Conservation (phyloP, 78 protist species). For the Polysphondylium violaceum region DNA sequence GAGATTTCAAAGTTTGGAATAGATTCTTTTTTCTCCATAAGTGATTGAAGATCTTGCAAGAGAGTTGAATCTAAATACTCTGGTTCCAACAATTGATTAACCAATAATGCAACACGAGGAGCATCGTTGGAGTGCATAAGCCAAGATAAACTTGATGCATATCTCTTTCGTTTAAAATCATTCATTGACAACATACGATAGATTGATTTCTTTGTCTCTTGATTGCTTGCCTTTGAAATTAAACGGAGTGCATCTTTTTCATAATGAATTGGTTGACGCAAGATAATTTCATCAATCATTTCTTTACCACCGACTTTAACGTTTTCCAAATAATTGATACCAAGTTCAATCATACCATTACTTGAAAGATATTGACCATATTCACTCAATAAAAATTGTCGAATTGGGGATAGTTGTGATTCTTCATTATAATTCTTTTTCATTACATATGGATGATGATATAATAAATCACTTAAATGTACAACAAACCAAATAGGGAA, state of each 20-base stretch:
- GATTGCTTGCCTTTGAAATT: not conserved
- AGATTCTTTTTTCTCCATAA: constrained; percentile 20
- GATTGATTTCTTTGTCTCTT: constrained; percentile 9
- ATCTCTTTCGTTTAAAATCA: constrained; percentile 57
- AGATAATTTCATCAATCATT: constrained; percentile 36
- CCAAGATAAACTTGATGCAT: constrained; percentile 61
- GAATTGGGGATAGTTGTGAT: constrained; percentile 11
- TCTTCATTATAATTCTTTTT: not conserved
- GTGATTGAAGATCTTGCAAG: constrained; percentile 47
- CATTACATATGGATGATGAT: constrained; percentile 72
- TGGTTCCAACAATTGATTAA: constrained; percentile 17
- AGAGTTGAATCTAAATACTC: constrained; percentile 39
- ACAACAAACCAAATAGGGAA: constrained; percentile 45
- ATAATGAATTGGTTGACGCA: constrained; percentile 28
- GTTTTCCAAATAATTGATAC: constrained; percentile 12
- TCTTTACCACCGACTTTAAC: constrained; percentile 10
- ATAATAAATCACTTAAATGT: constrained; percentile 57
- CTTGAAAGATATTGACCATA: constrained; percentile 29
- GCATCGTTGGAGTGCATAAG: constrained; percentile 30
- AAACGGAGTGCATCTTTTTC: constrained; percentile 41
- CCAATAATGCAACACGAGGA: constrained; percentile 10
- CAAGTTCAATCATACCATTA: constrained; percentile 27
- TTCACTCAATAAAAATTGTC: constrained; percentile 21
- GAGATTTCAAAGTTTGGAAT: not conserved
- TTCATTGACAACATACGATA: constrained; percentile 38